Percentiles rank a stretch among this genome's conserved stretches.
These are phyloP conservation scores for Gracilaria gracilis DNA, from an alignment of 23 red algal genomes.

Conservation along the genomic window DNA sequence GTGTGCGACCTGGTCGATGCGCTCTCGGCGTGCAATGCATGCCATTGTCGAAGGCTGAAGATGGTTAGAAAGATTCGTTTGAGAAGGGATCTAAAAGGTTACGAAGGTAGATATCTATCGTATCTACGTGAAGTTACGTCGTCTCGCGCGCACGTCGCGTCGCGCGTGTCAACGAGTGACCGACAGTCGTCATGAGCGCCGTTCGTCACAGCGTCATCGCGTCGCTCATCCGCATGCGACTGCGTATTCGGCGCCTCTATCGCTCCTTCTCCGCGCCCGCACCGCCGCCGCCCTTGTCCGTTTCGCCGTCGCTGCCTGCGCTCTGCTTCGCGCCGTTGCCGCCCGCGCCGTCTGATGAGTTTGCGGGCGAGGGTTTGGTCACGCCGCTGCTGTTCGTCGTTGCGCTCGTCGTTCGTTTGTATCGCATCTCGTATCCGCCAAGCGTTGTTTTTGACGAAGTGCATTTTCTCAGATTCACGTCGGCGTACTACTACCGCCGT, in stretches of 20 bases:
- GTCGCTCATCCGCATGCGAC: constrained; percentile 18
- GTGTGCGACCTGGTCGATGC: neutral
- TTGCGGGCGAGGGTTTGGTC: neutral
- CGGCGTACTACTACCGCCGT: constrained; percentile 76
- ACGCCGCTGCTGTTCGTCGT: constrained; percentile 21
- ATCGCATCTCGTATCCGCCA: constrained; percentile 69
- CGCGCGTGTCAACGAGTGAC: no score
- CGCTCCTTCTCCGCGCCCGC: constrained; percentile 5
- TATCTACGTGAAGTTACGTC: no score
- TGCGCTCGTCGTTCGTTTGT: constrained; percentile 26
- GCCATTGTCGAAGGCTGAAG: no score
- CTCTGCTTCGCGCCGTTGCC: constrained; percentile 16
- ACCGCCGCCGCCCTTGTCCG: neutral
- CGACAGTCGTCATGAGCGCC: constrained; percentile 2
- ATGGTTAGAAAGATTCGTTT: no score
- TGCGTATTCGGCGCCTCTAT: constrained; percentile 12
- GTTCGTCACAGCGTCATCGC: constrained; percentile 25
- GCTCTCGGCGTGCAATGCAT: no score
- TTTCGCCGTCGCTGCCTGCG: neutral
- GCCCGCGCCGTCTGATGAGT: neutral
- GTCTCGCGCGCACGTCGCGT: neutral
- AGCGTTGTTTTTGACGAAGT: constrained; percentile 97
- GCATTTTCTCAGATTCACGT: constrained; percentile 81
- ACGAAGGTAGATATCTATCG: no score
- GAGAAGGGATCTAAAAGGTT: no score